Evolutionary conservation across 768 basidiomycete species (phyloP), one percentile per base, ranked within the genome.

Genomic region (Amanita jacksonii): DNA sequence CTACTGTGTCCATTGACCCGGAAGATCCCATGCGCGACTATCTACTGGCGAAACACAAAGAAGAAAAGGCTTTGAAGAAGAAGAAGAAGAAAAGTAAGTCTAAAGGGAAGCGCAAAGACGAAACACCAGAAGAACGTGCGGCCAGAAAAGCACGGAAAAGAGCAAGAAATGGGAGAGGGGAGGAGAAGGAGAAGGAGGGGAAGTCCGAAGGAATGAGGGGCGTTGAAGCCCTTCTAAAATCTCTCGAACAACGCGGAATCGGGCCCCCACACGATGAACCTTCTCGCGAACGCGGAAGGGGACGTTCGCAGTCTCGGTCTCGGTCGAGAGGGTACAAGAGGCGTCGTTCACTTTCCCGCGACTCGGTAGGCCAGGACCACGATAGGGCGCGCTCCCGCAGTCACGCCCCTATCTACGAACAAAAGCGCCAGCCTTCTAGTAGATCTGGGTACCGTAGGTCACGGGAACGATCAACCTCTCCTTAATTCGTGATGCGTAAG

Each of bases 21-120:
- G 94, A 98, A 58, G 96, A 99, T 62, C 96, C 96, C 1, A 98
- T 99, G 96, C 78, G 83, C 22, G 93, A 92, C 49, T 98, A 88
- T 58, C 69, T 99, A 25, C 64, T 92, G 30, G 73, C 79, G 1
- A 76, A 93, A 58, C 73, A 75, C 53, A 76, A 66, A 52, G 85
- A 89, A 56, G 76, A 77, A 56, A 85, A 81, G 51, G 77, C 72
- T 2, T 62, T 70, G 46, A 84, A 81, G 63, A 80, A 82, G 46
- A 84, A 81, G 63, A 80, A 82, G 56, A 56, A 78, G 52, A 76
- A 76, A 52, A 56, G 62, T 4, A 81, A 79, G 55, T 70, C 73
- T 16, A 85, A 85, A 58, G 66, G 69, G 39, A 84, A 77, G 58
- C 77, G 70, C 54, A 81, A 82, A 54, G 72, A 81, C 54, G 84